Evolutionary conservation across 2,329 filamentous ascomycete genomes (phyloP).

Genomic region (Neoascochyta sp.): DNA sequence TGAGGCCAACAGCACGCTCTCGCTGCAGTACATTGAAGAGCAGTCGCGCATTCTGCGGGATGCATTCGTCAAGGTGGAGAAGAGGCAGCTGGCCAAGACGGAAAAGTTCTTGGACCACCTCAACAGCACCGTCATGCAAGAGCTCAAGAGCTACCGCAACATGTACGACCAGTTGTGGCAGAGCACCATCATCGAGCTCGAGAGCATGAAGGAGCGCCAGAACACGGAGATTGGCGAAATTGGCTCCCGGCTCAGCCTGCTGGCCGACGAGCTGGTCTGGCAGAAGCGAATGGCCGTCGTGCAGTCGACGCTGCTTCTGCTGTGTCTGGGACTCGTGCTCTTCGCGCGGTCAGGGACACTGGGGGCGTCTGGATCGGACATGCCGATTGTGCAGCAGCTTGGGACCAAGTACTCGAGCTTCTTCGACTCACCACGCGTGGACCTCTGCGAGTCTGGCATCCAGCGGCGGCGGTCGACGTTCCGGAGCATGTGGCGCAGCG

Average conservation of each 20-base stretch:
- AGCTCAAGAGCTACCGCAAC: conserved; percentile 57
- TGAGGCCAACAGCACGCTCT: conserved; percentile 88
- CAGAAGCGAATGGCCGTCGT: conserved; percentile 90
- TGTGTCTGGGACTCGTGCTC: conserved; percentile 82
- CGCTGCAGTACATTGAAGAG: conserved; percentile 92
- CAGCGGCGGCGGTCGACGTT: conserved; percentile 31
- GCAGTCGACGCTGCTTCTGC: conserved; percentile 80
- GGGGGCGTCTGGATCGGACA: conserved; percentile 38
- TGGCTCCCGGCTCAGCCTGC: conserved; percentile 72
- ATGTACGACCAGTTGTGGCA: conserved; percentile 98
- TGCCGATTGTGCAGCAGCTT: conserved; percentile 47
- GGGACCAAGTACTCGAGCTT: conserved; percentile 33
- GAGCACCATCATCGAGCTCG: conserved; percentile 85
- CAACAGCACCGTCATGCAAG: conserved; percentile 81
- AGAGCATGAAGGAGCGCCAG: conserved; percentile 80
- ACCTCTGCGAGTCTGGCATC: conserved; percentile 29
- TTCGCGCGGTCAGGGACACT: conserved; percentile 53
- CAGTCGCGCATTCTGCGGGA: conserved; percentile 88
- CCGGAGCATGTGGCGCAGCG: conserved; percentile 34
- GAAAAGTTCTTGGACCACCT: conserved; percentile 75
- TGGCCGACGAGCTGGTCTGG: conserved; percentile 85
- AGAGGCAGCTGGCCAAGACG: conserved; percentile 79
- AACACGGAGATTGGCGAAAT: conserved; percentile 80
- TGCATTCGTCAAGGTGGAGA: conserved; percentile 80
- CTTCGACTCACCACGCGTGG: conserved; percentile 35